Evolutionary conservation across 805 yeast species (phyloP), one percentile per base, ranked within the genome.

Genomic region (Kazachstania kunashirensis): DNA sequence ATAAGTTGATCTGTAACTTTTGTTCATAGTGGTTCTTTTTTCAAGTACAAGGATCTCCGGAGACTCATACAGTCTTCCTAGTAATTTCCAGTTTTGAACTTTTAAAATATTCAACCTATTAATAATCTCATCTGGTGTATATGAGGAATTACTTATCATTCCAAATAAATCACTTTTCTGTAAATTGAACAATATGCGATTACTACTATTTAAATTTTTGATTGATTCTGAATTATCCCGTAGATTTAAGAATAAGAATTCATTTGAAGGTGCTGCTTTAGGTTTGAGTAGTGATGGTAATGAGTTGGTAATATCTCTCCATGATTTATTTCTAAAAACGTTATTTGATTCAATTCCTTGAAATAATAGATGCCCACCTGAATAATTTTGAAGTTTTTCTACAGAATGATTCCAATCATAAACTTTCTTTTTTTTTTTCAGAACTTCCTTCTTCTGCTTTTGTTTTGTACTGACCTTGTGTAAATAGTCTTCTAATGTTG

Each of bases 41-140:
- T 50, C 45, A 29, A 55, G 52, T 2, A 52, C 46, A 9, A 53
- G 29, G 6, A 37, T 38, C 20, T 48, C 39, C n/a, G 42, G 41
- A 18, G 46, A 42, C 16, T 48, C 46, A 18, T 44, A 41, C 5
- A 46, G 29, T 24, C 44, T 50, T 3, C 62, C 62, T 2, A 53
- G 24, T 8, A 52, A 33, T 28, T 41, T 37, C 62, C 62, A 57
- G 14, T 50, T 48, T 21, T 49, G 35, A 16, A 23, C 25, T 37
- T 53, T 49, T 6, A 47, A 37, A 11, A 38, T 29, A 17, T 50
- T 47, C 1, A 58, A 44, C n/a, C 41, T 20, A 7, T 40, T 26
- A 17, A 53, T 34, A 3, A 47, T 38, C n/a, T 45, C 50, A 14
- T 57, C 59, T 5, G 59, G 59, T 4, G 53, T 32, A 11, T 29